Conservation (phyloP, 176 grass and related monocot species). For the Thalia dealbata region DNA sequence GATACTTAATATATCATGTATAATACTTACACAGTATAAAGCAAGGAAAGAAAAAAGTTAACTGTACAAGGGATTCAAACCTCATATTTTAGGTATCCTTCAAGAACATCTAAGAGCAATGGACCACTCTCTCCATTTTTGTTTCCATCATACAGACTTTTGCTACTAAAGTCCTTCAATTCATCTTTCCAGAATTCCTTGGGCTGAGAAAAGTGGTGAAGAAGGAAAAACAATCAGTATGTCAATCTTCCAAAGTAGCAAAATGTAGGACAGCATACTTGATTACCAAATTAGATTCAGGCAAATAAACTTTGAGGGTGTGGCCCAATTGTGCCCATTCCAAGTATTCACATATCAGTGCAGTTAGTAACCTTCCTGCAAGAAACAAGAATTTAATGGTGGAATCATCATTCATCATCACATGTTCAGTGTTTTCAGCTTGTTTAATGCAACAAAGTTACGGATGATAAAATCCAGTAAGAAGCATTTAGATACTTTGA, state of each 20-base stretch:
- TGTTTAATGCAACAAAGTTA: too few relatives aligned
- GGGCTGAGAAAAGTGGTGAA: slow-evolving; percentile 18
- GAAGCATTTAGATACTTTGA: neutral
- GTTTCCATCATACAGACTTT: slow-evolving; percentile 47
- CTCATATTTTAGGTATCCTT: slow-evolving; percentile 97
- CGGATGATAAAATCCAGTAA: too few relatives aligned
- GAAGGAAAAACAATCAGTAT: neutral
- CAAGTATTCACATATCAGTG: slow-evolving; percentile 76
- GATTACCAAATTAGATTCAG: slow-evolving; percentile 89
- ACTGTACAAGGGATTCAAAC: slow-evolving; percentile 29
- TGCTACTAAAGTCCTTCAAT: slow-evolving; percentile 62
- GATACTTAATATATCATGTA: neutral
- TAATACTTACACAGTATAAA: neutral
- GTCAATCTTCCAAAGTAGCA: neutral
- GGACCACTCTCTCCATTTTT: slow-evolving; percentile 72
- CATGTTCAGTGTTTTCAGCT: neutral
- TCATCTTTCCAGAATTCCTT: slow-evolving; percentile 96
- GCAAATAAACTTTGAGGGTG: slow-evolving; percentile 87
- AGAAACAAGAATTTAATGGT: slow-evolving; percentile 1
- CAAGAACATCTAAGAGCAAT: slow-evolving; percentile 84
- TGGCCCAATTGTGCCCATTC: slow-evolving; percentile 90
- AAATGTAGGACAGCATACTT: neutral
- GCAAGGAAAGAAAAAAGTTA: neutral
- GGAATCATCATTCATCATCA: neutral
- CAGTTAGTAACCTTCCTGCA: slow-evolving; percentile 82